Evolutionary conservation across 352 stramenopile genomes (phyloP), one percentile per base, ranked within the genome.

Genomic region (Blastocystis sp.): DNA sequence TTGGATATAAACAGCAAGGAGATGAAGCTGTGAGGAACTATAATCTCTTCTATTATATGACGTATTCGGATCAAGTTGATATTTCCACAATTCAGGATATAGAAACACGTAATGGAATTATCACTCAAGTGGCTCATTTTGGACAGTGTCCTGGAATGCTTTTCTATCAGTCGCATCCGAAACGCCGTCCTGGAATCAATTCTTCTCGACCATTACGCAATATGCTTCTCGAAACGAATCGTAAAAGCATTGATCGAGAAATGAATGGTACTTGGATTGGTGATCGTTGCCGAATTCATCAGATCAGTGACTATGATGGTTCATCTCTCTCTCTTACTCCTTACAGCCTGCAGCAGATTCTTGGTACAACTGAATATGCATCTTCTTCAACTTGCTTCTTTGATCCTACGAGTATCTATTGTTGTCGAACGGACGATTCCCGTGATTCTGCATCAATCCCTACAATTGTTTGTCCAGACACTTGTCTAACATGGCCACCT

Each of bases 21-120:
- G 69, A 90, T 12, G 92, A 93, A 39, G 95, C 95, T 0, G 93
- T 97, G 21, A 92, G 96, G 58, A 93, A 93, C 0, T 92, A 96
- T 86, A 98, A 98, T 89, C 93, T 99, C 9, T 99, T 97, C 88
- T 98, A 98, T 86, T 96, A 98, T 63, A 90, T 98, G 32, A 98
- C 94, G 19, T 99, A 98, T 88, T 95, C 97, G 89, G 95, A 95
- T 21, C 92, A 92, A 5, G 91, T 96, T 1, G 92, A 96, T 74
- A 88, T 96, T 37, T 92, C 95, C 46, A 75, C 87, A 3, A 39
- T 86, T 16, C 16, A 7, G 1, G 73, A 88, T 46, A n/a, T 32
- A 6, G 83, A 63, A 0, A 57, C 52, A 0, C 56, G 49, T 14
- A 27, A 59, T 21, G 42, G 74, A 11, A 56, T 88, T 29, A 69